Conservation (phyloP, 352 stramenopile species). For the Saprolegnia diclina region DNA sequence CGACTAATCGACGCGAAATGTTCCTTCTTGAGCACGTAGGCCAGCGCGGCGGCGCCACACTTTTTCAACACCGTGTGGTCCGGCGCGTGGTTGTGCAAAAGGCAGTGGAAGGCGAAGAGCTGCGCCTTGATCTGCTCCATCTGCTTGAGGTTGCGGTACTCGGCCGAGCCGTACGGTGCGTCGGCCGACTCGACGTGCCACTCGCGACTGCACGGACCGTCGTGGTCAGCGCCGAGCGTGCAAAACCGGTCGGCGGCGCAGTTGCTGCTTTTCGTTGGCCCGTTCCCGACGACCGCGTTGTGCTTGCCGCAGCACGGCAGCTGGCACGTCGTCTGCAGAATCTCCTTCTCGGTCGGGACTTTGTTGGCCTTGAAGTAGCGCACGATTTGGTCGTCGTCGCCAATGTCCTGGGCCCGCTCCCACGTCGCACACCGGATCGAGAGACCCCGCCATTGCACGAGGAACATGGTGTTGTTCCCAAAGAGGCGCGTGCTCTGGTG, state of each 20-base stretch:
- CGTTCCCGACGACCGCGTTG: conserved; percentile 51
- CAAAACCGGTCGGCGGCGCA: conserved; percentile 83
- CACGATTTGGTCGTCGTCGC: conserved; percentile 83
- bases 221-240: conserved; percentile 63
- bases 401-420: conserved; percentile 84
- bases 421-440: conserved; percentile 84
- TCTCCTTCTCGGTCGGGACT: conserved; percentile 75
- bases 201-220: conserved; percentile 71
- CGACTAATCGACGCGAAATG: conserved; percentile 43
- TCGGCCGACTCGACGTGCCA: background rate
- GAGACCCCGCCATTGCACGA: conserved; percentile 83
- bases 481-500: conserved; percentile 19
- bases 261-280: conserved; percentile 35
- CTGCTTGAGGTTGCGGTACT: conserved; percentile 67
- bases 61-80: conserved; percentile 83
- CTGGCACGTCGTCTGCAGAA: conserved; percentile 76
- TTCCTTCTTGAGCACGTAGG: conserved; percentile 71
- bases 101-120: conserved; percentile 81
- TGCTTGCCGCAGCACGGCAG: conserved; percentile 76
- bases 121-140: conserved; percentile 83
- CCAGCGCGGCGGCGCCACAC: conserved; percentile 75
- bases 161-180: conserved; percentile 46
- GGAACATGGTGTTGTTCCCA: conserved; percentile 58
- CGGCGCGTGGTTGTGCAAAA: conserved; percentile 82
- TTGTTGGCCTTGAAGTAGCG: conserved; percentile 86